phyloP scores from a whole-genome alignment of 257 asterid species.

The Lycium ferocissimum region DNA sequence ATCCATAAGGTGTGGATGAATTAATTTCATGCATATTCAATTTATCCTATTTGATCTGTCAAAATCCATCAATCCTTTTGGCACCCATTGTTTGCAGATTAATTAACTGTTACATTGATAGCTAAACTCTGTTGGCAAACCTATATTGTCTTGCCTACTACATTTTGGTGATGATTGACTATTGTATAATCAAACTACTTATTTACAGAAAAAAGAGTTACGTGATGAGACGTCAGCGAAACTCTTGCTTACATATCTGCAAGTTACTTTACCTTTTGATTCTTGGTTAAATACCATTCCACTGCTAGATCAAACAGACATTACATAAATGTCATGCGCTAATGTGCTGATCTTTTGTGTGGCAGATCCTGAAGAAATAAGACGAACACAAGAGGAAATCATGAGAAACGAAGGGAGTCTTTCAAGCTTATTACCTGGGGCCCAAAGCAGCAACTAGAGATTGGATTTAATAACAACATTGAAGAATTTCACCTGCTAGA shows the following conservation, averaged over 20 bases:
- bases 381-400: conserved; percentile 89
- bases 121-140: neutral
- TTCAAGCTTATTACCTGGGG: conserved; percentile 13
- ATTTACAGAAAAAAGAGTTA: too few species aligned
- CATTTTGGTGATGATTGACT: too few species aligned
- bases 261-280: neutral
- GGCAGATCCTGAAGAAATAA: conserved; percentile 90
- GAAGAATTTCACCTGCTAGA: neutral
- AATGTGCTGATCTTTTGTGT: neutral
- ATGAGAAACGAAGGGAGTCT: conserved; percentile 91
- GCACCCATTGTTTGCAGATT: neutral
- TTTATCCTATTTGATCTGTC: neutral
- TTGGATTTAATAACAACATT: neutral
- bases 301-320: neutral
- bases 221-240: neutral
- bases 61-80: too few species aligned
- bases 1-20: too few species aligned
- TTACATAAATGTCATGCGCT: neutral
- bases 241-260: neutral
- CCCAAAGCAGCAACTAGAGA: conserved; percentile 62
- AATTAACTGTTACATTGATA: neutral
- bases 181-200: too few species aligned
- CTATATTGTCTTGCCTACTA: neutral
- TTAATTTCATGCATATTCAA: too few species aligned
- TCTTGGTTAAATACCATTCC: neutral